Evolutionary conservation across 2,329 filamentous ascomycete genomes (phyloP).

Genomic region (Monosporascus sp.): DNA sequence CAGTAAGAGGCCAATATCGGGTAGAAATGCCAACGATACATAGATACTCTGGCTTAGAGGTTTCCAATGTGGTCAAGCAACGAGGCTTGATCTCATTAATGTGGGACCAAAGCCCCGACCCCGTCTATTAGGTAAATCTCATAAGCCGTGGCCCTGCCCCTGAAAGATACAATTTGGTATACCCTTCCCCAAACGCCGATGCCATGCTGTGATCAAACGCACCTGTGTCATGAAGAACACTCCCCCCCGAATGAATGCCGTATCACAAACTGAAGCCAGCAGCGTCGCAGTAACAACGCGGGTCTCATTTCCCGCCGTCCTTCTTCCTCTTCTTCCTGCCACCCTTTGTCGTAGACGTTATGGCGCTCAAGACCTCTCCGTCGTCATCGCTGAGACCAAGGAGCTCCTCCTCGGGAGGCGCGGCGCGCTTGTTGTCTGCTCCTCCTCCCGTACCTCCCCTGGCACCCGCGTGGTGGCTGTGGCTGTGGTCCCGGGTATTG

Average conservation of each 20-base stretch:
- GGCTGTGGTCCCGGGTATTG: constrained; percentile 26
- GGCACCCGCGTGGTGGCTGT: not conserved
- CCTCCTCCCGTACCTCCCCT: constrained; percentile 7
- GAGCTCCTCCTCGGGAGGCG: constrained; percentile 29
- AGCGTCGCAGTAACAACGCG: not conserved
- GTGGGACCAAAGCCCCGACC: no score
- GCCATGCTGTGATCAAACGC: constrained; percentile 16
- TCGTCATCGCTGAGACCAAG: constrained; percentile 32
- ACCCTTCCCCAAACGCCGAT: constrained; percentile 18
- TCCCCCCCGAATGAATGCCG: not conserved
- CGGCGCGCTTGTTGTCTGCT: constrained; percentile 8
- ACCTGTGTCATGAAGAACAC: constrained; percentile 7
- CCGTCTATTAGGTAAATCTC: not conserved
- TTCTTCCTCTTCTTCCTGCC: constrained; percentile 22
- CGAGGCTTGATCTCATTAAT: no score
- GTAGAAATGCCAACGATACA: no score
- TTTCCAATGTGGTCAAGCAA: no score
- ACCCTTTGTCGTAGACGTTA: constrained; percentile 16
- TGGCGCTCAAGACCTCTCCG: constrained; percentile 13
- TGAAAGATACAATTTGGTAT: constrained; percentile 20
- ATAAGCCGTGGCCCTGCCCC: constrained; percentile 4
- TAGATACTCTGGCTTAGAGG: no score
- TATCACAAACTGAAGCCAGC: not conserved
- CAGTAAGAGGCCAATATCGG: no score
- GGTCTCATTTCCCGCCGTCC: constrained; percentile 8